phyloP scores from a whole-genome alignment of 2,329 filamentous ascomycete genomes.

The Calonectria montana region DNA sequence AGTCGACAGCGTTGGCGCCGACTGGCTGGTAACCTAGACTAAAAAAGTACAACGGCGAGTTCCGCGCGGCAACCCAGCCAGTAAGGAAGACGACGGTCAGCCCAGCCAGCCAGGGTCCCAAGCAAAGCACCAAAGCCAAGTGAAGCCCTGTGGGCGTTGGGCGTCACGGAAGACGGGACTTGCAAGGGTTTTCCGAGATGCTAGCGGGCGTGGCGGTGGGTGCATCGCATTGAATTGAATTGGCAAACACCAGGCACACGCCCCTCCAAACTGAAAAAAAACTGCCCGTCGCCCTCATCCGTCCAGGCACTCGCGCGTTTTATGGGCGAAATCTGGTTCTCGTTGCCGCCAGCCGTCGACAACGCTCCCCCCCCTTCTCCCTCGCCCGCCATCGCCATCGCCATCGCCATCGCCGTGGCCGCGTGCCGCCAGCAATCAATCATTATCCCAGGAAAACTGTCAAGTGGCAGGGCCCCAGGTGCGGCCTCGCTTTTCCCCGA shows the following conservation, averaged over 20 bases:
- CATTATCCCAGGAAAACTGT: not conserved
- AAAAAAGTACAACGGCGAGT: not conserved
- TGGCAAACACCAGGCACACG: slow-evolving; percentile 6
- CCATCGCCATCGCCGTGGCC: not conserved
- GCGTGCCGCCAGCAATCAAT: not conserved
- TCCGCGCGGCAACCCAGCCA: slow-evolving; percentile 25
- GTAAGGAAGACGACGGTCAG: not conserved
- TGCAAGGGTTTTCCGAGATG: slow-evolving; percentile 5
- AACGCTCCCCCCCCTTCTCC: not conserved
- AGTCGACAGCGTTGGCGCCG: not conserved
- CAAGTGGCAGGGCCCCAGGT: too few species aligned
- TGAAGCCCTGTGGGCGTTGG: not conserved
- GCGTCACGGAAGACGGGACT: not conserved
- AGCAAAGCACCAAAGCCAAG: not conserved
- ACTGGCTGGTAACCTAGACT: slow-evolving; percentile 4
- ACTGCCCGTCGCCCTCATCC: not conserved
- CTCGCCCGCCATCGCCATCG: not conserved
- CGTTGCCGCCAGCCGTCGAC: not conserved
- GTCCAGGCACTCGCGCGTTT: not conserved
- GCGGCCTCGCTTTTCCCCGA: too few species aligned
- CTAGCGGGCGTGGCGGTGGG: slow-evolving; percentile 1
- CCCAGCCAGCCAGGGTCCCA: not conserved
- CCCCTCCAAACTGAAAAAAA: not conserved
- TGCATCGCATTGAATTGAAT: slow-evolving; percentile 8
- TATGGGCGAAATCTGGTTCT: not conserved